Percentiles rank a stretch among this genome's conserved stretches.
These are phyloP conservation scores for Wickerhamomyces xylosicus DNA, from an alignment of 805 yeast genomes.

Conservation along the genomic window DNA sequence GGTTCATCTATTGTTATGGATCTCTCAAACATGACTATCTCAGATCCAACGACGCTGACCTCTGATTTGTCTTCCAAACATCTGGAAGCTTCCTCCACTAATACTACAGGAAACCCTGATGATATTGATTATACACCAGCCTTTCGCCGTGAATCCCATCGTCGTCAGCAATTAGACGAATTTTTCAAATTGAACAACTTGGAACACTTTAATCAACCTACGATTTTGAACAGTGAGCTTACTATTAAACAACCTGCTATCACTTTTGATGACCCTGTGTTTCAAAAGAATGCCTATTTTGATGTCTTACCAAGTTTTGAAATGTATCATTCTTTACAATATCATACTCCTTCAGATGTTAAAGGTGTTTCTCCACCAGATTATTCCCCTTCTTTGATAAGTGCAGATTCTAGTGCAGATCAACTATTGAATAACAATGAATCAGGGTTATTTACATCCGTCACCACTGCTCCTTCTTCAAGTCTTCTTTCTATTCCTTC, in stretches of 20 bases:
- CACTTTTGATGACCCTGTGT: neutral
- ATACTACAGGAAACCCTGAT: constrained; percentile 4
- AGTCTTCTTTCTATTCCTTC: too few relatives aligned
- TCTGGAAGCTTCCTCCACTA: too few relatives aligned
- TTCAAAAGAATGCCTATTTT: constrained; percentile 13
- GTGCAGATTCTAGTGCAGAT: neutral
- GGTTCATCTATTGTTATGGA: too few relatives aligned
- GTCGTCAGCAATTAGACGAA: constrained; percentile 6
- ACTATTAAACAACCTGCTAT: neutral
- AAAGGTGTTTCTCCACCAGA: constrained; percentile 24
- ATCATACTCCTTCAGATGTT: constrained; percentile 29
- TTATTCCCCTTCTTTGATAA: constrained; percentile 12
- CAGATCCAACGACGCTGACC: too few relatives aligned
- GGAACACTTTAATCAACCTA: neutral
- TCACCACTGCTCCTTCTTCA: neutral
- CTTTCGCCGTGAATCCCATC: constrained; percentile 4
- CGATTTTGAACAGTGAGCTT: neutral
- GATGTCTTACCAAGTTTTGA: constrained; percentile 63
- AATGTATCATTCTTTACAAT: constrained; percentile 42
- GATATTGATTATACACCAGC: constrained; percentile 10
- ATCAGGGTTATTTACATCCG: neutral
- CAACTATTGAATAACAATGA: neutral
- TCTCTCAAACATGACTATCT: too few relatives aligned
- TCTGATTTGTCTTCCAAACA: too few relatives aligned
- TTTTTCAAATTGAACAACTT: constrained; percentile 1